Evolutionary conservation across 371 early-diverging fungal species (phyloP).

Genomic region (Mortierella sp.): DNA sequence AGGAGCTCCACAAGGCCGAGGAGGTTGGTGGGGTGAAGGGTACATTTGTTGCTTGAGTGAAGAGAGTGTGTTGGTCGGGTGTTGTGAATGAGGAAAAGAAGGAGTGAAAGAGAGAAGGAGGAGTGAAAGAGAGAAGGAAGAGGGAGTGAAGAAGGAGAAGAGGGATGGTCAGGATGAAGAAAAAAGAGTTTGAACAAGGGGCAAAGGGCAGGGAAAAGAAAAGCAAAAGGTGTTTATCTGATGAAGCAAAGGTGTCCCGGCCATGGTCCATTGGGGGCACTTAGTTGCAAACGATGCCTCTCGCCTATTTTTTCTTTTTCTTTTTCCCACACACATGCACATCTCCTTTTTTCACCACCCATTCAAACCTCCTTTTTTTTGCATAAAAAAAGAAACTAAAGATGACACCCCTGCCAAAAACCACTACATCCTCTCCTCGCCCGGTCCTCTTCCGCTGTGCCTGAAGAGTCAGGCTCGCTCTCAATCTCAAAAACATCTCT

Average conservation of each 20-base stretch:
- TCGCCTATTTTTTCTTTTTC: neutral
- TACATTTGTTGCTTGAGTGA: slow-evolving; percentile 18
- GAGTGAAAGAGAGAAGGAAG: neutral
- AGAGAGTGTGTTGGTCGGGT: neutral
- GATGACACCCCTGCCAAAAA: neutral
- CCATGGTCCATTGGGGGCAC: neutral
- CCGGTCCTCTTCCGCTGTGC: slow-evolving; percentile 78
- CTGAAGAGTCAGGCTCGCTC: slow-evolving; percentile 83
- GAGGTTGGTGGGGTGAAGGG: slow-evolving; percentile 30
- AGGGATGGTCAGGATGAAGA: neutral
- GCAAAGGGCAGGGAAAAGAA: neutral
- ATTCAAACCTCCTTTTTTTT: neutral
- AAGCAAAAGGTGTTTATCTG: neutral
- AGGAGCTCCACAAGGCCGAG: slow-evolving; percentile 31
- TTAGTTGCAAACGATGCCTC: too few species aligned
- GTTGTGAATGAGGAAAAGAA: neutral
- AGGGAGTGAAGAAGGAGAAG: neutral
- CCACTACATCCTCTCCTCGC: neutral
- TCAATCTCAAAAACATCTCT: slow-evolving; percentile 77
- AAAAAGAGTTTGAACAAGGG: neutral
- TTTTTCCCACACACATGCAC: too few species aligned
- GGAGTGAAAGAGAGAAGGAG: neutral
- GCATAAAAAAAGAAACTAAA: neutral
- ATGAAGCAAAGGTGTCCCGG: neutral
- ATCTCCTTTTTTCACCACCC: neutral